Evolutionary conservation across 331 rosid species (phyloP).

Genomic region (Phaseolus coccineus): DNA sequence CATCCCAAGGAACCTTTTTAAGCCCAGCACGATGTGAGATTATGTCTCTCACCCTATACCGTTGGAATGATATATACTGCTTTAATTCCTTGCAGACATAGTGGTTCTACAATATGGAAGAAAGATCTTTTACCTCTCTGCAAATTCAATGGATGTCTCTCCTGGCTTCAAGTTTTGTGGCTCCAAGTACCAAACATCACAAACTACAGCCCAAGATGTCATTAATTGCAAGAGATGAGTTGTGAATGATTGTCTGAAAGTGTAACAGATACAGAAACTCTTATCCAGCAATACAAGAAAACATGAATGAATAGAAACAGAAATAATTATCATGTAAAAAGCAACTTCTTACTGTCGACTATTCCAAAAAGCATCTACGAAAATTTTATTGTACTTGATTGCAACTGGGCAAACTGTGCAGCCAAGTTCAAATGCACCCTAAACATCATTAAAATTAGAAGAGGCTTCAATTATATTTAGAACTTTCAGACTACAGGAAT

Average conservation of each 20-base stretch:
- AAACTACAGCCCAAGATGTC: slow-evolving; percentile 99
- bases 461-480: slow-evolving; percentile 24
- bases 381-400: slow-evolving; percentile 95
- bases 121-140: slow-evolving; percentile 80
- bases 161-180: slow-evolving; percentile 86
- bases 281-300: slow-evolving; percentile 13
- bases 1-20: slow-evolving; percentile 97
- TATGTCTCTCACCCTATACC: slow-evolving; percentile 86
- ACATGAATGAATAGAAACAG: neutral
- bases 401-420: slow-evolving; percentile 95
- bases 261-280: slow-evolving; percentile 23
- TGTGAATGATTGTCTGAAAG: slow-evolving; percentile 93
- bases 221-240: slow-evolving; percentile 95
- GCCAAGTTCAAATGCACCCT: slow-evolving; percentile 99
- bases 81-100: slow-evolving; percentile 8
- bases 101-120: slow-evolving; percentile 8
- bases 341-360: slow-evolving; percentile 87
- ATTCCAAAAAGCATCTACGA: slow-evolving; percentile 98
- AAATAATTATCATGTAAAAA: neutral
- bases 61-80: slow-evolving; percentile 23
- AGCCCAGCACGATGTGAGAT: slow-evolving; percentile 91
- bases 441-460: slow-evolving; percentile 39
- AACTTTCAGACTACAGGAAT: slow-evolving; percentile 10
- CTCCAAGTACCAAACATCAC: slow-evolving; percentile 99
- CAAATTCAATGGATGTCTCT: slow-evolving; percentile 93